These are phyloP conservation scores for Inosperma sp. DNA, from an alignment of 768 basidiomycete species.

Conservation along the genomic window DNA sequence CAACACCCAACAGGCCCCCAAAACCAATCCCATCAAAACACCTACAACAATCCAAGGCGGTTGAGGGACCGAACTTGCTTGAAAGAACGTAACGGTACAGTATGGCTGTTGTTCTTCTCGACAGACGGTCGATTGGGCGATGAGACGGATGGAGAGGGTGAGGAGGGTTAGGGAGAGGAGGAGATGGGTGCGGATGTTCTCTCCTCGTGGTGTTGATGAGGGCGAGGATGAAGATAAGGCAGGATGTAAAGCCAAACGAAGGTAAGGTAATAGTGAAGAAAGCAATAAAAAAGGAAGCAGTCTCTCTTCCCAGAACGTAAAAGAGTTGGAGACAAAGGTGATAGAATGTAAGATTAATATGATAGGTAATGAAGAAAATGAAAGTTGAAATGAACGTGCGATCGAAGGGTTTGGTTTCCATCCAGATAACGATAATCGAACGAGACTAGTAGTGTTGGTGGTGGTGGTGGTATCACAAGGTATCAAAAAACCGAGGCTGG, in stretches of 20 bases:
- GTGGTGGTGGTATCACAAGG: too few species aligned
- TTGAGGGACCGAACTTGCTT: conserved; percentile 61
- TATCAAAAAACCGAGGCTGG: too few species aligned
- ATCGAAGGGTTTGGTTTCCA: too few species aligned
- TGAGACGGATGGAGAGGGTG: conserved; percentile 70
- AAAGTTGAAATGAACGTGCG: conserved; percentile 38
- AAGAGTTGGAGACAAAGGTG: conserved; percentile 89
- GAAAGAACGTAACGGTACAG: conserved; percentile 88
- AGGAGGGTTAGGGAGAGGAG: conserved; percentile 59
- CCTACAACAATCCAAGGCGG: conserved; percentile 58
- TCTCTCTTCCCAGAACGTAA: conserved; percentile 96
- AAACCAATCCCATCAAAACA: conserved; percentile 51
- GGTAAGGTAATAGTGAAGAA: conserved; percentile 59
- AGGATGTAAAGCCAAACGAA: too few species aligned
- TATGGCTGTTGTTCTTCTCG: conserved; percentile 91
- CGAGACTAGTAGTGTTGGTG: too few species aligned
- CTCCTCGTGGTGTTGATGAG: background rate
- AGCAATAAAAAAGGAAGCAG: conserved; percentile 70
- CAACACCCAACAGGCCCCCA: too few species aligned
- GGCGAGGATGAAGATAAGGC: too few species aligned
- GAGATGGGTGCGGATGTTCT: conserved; percentile 33
- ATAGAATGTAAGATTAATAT: conserved; percentile 56
- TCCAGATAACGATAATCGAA: too few species aligned
- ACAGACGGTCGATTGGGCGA: conserved; percentile 89
- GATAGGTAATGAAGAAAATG: conserved; percentile 27